Base-by-base conservation (phyloP, 805 yeast genomes). In the Candida easanensis region DNA sequence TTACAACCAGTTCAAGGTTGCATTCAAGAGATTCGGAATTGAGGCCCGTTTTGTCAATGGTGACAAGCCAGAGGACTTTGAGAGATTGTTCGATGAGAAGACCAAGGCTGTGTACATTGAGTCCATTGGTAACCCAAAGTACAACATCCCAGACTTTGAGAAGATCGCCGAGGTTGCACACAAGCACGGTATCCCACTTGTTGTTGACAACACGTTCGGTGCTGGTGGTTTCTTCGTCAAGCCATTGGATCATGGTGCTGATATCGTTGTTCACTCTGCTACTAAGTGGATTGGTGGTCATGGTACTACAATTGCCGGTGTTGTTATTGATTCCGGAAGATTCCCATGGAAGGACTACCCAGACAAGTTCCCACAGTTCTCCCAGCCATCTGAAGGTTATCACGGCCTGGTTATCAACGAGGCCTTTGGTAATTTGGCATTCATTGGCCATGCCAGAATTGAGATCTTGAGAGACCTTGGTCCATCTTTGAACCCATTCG, bases 261-360 rank as follows among this genome's bases (percentile, higher is more conserved):
- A 90, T 63, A 84, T 90, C 52, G 84, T 91, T 26, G 85, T 85
- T 17, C 96, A 90, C 66, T 89, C 97, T 48, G 96, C 97, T 42
- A 90, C 98, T 46, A 90, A 90, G 67, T 91, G 97, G 97, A 90
- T 90, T 53, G 96, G 96, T 51, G 98, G 97, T 46, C 97, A 90
- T 62, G 97, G 98, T 62, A 88, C 86, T 44, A 88, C 97, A 34
- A 82, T 90, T 65, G 97, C 85, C 41, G 98, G 98, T 41, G 86
- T 83, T 41, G 74, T 91, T 52, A 75, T 91, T 37, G 97, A 91
- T 64, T 79, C 89, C 28, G 97, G 97, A 54, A 90, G 85, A 39
- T 91, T 91, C 75, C 95, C 91, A 58, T 91, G 96, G 90, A 71
- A 76, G 45, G 77, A 87, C 50, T 77, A 86, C 68, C 91, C 93